These are phyloP conservation scores for Melampsora abietis-canadensis DNA, from an alignment of 1,284 basidiomycete genomes.

Conservation along the genomic window DNA sequence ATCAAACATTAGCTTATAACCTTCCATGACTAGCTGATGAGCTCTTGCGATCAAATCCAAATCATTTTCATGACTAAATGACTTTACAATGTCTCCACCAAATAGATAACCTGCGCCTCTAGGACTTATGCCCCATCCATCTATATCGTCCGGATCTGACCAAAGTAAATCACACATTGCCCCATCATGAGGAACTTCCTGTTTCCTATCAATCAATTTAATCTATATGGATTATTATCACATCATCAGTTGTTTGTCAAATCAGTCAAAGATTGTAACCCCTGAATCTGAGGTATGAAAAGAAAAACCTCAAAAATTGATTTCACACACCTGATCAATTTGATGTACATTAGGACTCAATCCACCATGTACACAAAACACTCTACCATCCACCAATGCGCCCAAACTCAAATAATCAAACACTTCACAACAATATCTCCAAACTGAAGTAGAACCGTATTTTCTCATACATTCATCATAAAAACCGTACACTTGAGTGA, in stretches of 20 bases:
- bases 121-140: slow-evolving; percentile 93
- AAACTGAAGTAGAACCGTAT: slow-evolving; percentile 91
- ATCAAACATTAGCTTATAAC: slow-evolving; percentile 98
- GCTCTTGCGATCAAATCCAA: slow-evolving; percentile 94
- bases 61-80: slow-evolving; percentile 83
- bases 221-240: slow-evolving; percentile 67
- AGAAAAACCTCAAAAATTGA: background rate
- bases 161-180: slow-evolving; percentile 97
- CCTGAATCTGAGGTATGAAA: background rate
- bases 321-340: slow-evolving; percentile 44
- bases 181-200: slow-evolving; percentile 99
- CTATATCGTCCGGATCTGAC: slow-evolving; percentile 96
- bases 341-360: slow-evolving; percentile 60
- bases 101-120: slow-evolving; percentile 94
- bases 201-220: slow-evolving; percentile 88
- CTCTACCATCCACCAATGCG: slow-evolving; percentile 90
- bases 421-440: slow-evolving; percentile 97
- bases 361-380: slow-evolving; percentile 89
- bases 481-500: slow-evolving; percentile 98
- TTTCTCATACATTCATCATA: slow-evolving; percentile 98
- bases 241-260: background rate
- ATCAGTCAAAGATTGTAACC: slow-evolving; percentile 44
- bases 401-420: slow-evolving; percentile 94
- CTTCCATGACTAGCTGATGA: slow-evolving; percentile 97
- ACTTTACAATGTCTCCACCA: slow-evolving; percentile 83